Percentiles rank a stretch among this genome's conserved stretches.
Evolutionary conservation across 202 grass and related monocot species (phyloP).

Genomic region (Bolboschoenoplectus hybrid): DNA sequence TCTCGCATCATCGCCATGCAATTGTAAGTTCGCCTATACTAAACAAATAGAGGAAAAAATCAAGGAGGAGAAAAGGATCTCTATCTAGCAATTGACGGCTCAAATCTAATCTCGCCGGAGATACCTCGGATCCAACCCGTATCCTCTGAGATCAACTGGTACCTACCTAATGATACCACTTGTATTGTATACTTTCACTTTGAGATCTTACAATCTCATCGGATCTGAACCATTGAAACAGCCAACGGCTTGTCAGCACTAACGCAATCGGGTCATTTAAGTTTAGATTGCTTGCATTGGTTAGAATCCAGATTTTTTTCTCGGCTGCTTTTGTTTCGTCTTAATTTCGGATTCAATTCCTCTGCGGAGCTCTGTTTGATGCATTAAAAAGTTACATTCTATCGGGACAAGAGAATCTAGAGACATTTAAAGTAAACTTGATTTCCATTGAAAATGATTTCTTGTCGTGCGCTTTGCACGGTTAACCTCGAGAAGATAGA

Average conservation of each 20-base stretch:
- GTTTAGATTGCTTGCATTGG: conserved; percentile 36
- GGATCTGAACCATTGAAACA: conserved; percentile 29
- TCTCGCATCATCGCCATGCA: conserved; percentile 16
- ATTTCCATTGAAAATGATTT: background rate
- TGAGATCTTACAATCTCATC: background rate
- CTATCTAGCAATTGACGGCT: background rate
- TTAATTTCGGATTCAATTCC: conserved; percentile 16
- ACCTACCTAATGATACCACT: conserved; percentile 22
- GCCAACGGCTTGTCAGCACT: background rate
- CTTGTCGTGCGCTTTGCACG: background rate
- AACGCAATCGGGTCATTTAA: background rate
- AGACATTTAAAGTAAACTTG: conserved; percentile 9
- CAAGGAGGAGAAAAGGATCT: background rate
- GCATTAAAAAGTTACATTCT: background rate
- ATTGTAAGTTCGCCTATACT: conserved; percentile 25
- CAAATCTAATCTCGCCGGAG: conserved; percentile 23
- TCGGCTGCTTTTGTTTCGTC: background rate
- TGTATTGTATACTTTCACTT: background rate
- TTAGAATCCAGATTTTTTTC: conserved; percentile 14
- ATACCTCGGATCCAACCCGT: conserved; percentile 16
- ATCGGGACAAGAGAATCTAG: background rate
- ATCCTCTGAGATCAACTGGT: conserved; percentile 35
- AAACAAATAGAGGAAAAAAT: background rate
- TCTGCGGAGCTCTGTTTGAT: conserved; percentile 3
- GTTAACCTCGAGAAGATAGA: background rate